Percentiles rank a stretch among this genome's conserved stretches.
These are phyloP conservation scores for Hymenoscyphus fructigenus DNA, from an alignment of 2,329 filamentous ascomycete genomes.

Conservation along the genomic window DNA sequence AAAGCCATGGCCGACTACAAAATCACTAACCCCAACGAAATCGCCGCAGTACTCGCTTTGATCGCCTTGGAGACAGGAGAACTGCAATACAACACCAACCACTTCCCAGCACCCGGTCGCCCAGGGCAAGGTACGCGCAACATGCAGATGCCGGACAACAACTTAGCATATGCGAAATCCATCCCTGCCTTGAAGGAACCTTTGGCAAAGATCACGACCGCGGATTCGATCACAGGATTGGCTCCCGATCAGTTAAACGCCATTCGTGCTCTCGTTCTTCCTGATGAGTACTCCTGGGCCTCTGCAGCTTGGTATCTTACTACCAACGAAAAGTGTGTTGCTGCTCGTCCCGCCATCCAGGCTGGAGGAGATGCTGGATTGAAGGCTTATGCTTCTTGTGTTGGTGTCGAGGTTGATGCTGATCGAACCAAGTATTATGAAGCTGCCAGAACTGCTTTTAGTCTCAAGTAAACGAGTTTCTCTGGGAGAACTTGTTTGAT, in stretches of 20 bases:
- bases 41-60: constrained; percentile 59
- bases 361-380: constrained; percentile 48
- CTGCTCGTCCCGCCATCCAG: constrained; percentile 45
- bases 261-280: constrained; percentile 51
- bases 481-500: background rate
- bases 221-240: constrained; percentile 33
- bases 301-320: constrained; percentile 61
- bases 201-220: constrained; percentile 33
- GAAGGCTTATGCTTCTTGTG: constrained; percentile 53
- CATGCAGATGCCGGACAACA: constrained; percentile 60
- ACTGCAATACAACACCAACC: constrained; percentile 63
- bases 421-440: constrained; percentile 51
- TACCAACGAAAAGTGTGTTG: constrained; percentile 47
- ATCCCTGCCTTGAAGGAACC: constrained; percentile 44
- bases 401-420: constrained; percentile 48
- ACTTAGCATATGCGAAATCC: constrained; percentile 52
- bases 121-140: constrained; percentile 64
- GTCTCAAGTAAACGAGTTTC: constrained; percentile 12
- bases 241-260: constrained; percentile 41
- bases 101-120: constrained; percentile 47
- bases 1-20: constrained; percentile 53
- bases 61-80: constrained; percentile 61
- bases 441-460: constrained; percentile 45
- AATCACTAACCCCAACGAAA: constrained; percentile 51
- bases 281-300: constrained; percentile 53